Evolutionary conservation across 768 basidiomycete genomes (phyloP).

Genomic region (Pisolithus marmoratus): DNA sequence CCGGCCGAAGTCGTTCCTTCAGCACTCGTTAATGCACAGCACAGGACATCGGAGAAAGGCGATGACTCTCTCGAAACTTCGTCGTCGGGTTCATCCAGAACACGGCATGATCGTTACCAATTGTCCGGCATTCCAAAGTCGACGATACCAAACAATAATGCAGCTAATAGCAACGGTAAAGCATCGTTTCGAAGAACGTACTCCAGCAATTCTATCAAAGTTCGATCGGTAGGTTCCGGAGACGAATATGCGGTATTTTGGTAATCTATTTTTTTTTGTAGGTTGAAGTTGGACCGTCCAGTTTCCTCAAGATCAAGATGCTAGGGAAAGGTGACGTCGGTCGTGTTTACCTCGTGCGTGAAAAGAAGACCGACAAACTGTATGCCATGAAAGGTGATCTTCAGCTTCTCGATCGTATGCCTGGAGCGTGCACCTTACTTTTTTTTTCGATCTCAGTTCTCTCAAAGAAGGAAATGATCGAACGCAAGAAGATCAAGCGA

Average conservation of each 20-base stretch:
- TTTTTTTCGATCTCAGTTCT: conserved; percentile 57
- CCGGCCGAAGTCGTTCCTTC: conserved; percentile 59
- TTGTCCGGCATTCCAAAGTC: conserved; percentile 30
- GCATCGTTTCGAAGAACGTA: conserved; percentile 89
- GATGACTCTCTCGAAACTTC: conserved; percentile 71
- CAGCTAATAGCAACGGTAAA: conserved; percentile 47
- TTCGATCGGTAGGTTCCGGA: conserved; percentile 59
- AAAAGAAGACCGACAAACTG: conserved; percentile 95
- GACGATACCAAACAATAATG: conserved; percentile 39
- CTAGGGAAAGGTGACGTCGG: conserved; percentile 99
- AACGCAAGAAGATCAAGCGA: conserved; percentile 98
- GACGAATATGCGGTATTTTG: background rate
- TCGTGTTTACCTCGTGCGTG: conserved; percentile 94
- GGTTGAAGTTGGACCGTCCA: conserved; percentile 92
- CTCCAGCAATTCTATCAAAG: conserved; percentile 96
- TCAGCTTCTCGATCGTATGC: conserved; percentile 1
- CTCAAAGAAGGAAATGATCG: conserved; percentile 99
- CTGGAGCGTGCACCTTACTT: conserved; percentile 5
- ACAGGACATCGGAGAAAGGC: conserved; percentile 51
- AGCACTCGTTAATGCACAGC: conserved; percentile 40
- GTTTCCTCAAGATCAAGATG: conserved; percentile 95
- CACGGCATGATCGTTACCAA: conserved; percentile 34
- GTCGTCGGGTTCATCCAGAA: conserved; percentile 69
- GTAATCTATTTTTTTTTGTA: conserved; percentile 24
- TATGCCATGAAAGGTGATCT: conserved; percentile 97